Conservation (phyloP, 2,329 filamentous ascomycete species). For the Ilyonectria sp. region DNA sequence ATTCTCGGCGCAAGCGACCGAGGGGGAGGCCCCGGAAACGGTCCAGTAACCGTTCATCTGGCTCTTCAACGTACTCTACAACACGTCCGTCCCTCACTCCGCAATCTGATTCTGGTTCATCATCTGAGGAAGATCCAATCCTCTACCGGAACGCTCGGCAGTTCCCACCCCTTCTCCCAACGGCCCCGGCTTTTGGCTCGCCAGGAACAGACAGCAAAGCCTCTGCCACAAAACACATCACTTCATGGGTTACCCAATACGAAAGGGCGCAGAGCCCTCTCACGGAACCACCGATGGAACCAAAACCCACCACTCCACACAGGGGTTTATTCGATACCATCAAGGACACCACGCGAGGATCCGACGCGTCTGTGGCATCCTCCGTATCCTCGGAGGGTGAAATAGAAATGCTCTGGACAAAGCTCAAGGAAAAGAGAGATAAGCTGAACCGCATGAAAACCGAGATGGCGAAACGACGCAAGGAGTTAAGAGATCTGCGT, state of each 20-base stretch:
- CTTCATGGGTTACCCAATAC: constrained; percentile 53
- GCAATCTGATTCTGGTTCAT: constrained; percentile 42
- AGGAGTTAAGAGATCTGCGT: constrained; percentile 51
- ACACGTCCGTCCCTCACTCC: constrained; percentile 41
- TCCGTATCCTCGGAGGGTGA: constrained; percentile 49
- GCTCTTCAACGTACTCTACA: constrained; percentile 43
- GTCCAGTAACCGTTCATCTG: constrained; percentile 30
- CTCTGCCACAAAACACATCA: constrained; percentile 52
- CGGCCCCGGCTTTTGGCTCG: constrained; percentile 39
- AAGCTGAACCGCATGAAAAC: constrained; percentile 49
- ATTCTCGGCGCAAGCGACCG: constrained; percentile 9
- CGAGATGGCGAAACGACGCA: constrained; percentile 53
- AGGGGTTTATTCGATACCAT: constrained; percentile 29
- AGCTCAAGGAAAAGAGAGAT: constrained; percentile 53
- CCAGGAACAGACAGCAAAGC: constrained; percentile 46
- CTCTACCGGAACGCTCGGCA: constrained; percentile 50
- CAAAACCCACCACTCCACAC: constrained; percentile 16
- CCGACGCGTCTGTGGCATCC: constrained; percentile 18
- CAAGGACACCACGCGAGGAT: constrained; percentile 29
- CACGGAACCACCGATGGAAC: constrained; percentile 31
- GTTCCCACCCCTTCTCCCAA: constrained; percentile 53
- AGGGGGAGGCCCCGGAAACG: constrained; percentile 1
- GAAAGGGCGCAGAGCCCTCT: constrained; percentile 48
- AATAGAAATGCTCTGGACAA: constrained; percentile 54
- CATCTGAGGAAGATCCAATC: constrained; percentile 49